A percentile compares a stretch with the other conserved stretches of the same genome.
phyloP scores from a whole-genome alignment of 345 rosid species.

The Lepidium sativum region DNA sequence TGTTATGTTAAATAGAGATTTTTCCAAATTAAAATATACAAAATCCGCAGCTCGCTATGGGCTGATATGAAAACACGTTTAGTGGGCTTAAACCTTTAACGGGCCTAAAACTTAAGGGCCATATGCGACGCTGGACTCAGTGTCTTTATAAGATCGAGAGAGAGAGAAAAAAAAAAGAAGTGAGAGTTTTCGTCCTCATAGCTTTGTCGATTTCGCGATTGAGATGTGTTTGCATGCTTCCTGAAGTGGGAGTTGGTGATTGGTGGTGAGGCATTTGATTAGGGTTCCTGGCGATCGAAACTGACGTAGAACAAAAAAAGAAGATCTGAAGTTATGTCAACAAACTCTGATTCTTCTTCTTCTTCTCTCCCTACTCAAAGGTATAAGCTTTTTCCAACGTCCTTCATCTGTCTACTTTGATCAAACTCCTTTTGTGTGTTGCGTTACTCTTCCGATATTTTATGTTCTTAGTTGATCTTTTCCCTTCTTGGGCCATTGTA shows the following conservation, averaged over 20 bases:
- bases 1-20: too few relatives aligned
- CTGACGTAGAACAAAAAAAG: neutral
- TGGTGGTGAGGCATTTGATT: neutral
- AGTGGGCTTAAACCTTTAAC: too few relatives aligned
- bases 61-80: too few relatives aligned
- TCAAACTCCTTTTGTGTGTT: neutral
- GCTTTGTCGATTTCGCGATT: neutral
- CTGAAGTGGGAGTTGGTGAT: neutral
- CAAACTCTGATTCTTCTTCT: slow-evolving; percentile 1
- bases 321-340: slow-evolving; percentile 12
- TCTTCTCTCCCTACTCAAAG: slow-evolving; percentile 22
- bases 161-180: too few relatives aligned
- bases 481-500: neutral
- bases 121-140: too few relatives aligned
- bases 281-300: neutral
- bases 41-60: too few relatives aligned
- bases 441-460: neutral
- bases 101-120: too few relatives aligned
- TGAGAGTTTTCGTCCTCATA: neutral
- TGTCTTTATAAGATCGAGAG: too few relatives aligned
- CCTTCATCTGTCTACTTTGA: neutral
- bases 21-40: too few relatives aligned
- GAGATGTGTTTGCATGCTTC: neutral
- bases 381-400: neutral
- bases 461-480: neutral